A percentile compares a stretch with the other conserved stretches of the same genome.
phyloP scores from a whole-genome alignment of 1,284 basidiomycete genomes.

The Pyrrhoderma noxium region DNA sequence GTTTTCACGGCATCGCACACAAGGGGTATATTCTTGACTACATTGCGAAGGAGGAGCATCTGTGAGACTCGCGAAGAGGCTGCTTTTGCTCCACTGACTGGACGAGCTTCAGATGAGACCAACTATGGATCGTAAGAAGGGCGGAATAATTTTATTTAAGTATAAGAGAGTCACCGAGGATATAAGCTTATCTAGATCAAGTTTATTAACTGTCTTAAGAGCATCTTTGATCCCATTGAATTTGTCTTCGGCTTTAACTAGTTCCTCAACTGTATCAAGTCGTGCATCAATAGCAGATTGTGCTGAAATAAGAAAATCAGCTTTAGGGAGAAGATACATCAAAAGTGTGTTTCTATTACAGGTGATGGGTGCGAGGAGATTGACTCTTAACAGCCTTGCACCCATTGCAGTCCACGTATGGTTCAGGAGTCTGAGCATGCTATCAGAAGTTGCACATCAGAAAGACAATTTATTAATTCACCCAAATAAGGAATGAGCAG shows the following conservation, averaged over 20 bases:
- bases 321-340: slow-evolving; percentile 5
- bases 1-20: slow-evolving; percentile 55
- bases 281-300: slow-evolving; percentile 67
- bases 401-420: slow-evolving; percentile 88
- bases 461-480: slow-evolving; percentile 28
- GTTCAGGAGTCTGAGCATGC: slow-evolving; percentile 51
- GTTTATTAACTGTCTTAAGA: slow-evolving; percentile 64
- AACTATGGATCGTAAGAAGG: slow-evolving; percentile 36
- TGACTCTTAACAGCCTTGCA: slow-evolving; percentile 67
- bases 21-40: slow-evolving; percentile 58
- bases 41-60: slow-evolving; percentile 66
- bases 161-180: slow-evolving; percentile 44
- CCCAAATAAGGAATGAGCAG: slow-evolving; percentile 67
- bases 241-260: slow-evolving; percentile 67
- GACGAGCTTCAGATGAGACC: slow-evolving; percentile 50
- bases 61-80: slow-evolving; percentile 67
- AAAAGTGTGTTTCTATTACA: too few species aligned
- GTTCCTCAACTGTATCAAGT: slow-evolving; percentile 79
- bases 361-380: slow-evolving; percentile 78
- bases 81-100: slow-evolving; percentile 45
- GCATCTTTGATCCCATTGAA: slow-evolving; percentile 65
- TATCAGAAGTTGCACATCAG: neutral
- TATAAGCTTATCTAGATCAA: slow-evolving; percentile 87
- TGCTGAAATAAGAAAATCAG: slow-evolving; percentile 33
- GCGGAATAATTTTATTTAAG: neutral